Base-by-base conservation (phyloP, 805 yeast genomes). In the Huiozyma sinensis region DNA sequence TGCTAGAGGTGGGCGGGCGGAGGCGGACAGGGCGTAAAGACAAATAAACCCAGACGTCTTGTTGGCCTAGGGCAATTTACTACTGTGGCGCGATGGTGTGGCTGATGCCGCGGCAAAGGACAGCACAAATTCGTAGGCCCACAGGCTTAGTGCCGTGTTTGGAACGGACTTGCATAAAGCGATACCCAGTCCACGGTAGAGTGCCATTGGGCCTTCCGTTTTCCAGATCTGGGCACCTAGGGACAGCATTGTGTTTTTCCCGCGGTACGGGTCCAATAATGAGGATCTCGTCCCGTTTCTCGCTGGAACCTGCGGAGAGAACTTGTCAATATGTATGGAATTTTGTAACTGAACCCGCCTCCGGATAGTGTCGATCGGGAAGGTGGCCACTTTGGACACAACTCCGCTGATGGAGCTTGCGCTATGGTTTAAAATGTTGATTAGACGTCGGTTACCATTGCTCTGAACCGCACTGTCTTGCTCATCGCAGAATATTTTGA, bases 321-420 rank as follows among this genome's bases (percentile, higher is more conserved):
- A 39, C 28, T 44, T 28, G n/a, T 41, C n/a, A 2, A 38, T 7
- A 36, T 40, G 38, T 9, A 24, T 5, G 24, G 24, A 17, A 17
- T 17, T 17, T 17, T 17, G 24, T 17, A 78, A 77, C 59, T 90
- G 97, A 38, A 83, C 63, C 34, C 95, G 67, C 55, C 87, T 79
- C 24, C 96, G 69, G 2, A 89, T 58, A 0, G 95, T 77, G 60
- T 92, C 98, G 38, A 92, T 59, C 0, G 98, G 98, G 61, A 86
- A 92, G 0, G 86, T 79, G 0, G 77, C 50, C 0, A 79, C 73
- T 60, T 92, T 92, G 9, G 95, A 75, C 3, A 77, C 51, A 0
- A 77, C 68, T 0, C 97, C 97, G 0, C 96, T 95, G 0, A 77
- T 41, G 34, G 86, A 42, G 66, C 38, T 95, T 83, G 58, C 90